phyloP scores from a whole-genome alignment of 495 filamentous ascomycete genomes.

The Cercophora samala region DNA sequence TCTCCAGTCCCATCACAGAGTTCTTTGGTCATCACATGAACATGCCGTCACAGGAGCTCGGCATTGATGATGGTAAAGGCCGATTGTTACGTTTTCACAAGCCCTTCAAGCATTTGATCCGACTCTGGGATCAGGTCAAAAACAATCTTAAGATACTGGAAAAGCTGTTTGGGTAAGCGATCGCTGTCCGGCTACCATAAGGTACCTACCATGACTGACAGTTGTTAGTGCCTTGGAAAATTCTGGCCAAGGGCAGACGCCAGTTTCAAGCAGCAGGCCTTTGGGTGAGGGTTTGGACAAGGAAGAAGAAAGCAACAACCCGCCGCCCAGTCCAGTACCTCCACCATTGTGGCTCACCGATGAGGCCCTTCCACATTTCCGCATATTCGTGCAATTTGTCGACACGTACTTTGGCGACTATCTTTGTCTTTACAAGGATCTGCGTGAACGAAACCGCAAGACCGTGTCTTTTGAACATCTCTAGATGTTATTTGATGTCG shows the following conservation, averaged over 20 bases:
- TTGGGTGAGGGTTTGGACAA: too few relatives aligned
- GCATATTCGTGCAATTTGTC: conserved; percentile 12
- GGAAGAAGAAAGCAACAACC: too few relatives aligned
- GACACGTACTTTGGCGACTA: conserved; percentile 20
- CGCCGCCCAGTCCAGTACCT: too few relatives aligned
- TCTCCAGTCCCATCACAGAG: neutral
- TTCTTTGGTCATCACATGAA: neutral
- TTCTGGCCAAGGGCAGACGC: too few relatives aligned
- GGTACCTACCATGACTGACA: neutral
- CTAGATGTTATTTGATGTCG: conserved; percentile 24
- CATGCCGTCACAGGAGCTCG: neutral
- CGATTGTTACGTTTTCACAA: neutral
- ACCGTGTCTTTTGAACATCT: conserved; percentile 21
- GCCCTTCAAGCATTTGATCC: too few relatives aligned
- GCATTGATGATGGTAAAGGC: neutral
- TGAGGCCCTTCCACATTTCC: conserved; percentile 22
- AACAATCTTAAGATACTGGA: too few relatives aligned
- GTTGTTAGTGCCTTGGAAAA: too few relatives aligned
- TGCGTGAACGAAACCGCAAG: conserved; percentile 1
- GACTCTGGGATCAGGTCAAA: too few relatives aligned
- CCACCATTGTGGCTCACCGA: too few relatives aligned
- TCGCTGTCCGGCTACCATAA: too few relatives aligned
- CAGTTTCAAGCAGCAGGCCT: too few relatives aligned
- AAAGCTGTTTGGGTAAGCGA: neutral
- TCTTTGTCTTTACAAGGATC: conserved; percentile 5